Evolutionary conservation across 805 yeast genomes (phyloP), one percentile per base, ranked within the genome.

Genomic region (Nakazawaea wyomingensis): DNA sequence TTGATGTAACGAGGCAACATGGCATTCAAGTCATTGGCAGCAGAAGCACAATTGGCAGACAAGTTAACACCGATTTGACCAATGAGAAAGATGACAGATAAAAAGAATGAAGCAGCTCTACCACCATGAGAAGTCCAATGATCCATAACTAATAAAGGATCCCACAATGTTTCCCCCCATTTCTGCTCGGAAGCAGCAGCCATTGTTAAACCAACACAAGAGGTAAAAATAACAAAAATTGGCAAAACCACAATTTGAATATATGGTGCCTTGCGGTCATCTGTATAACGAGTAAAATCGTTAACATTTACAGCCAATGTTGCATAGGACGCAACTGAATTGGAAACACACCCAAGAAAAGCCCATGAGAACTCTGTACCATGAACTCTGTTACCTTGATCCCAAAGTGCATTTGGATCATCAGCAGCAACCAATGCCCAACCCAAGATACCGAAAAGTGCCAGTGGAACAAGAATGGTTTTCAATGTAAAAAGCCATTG

Each of bases 71-170:
- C 72, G 44, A 68, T 57, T 52, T 66, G 71, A 18, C 54, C 54
- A 41, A 52, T 37, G 42, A 50, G 47, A 60, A 87, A 83, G 0
- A 82, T 84, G 36, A 76, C 66, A 2, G 88, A 68, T 50, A 85
- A 78, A 45, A 87, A 69, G 58, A 86, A 86, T 5, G 82, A 91
- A 51, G 95, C 95, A 16, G 82, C 89, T 49, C 95, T 70, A 48
- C 81, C 76, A 24, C 90, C 84, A n/a, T 58, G 41, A n/a, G 62
- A 49, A 51, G 47, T 44, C 47, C 47, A 44, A 8, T 44, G 28
- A 19, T 44, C 39, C 34, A 44, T 37, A 8, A 44, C 43, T 24
- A 37, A 29, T 34, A 44, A 44, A 22, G 47, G 47, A 30, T 45
- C 48, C 45, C 43, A 45, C 13, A 41, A 27, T 13, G n/a, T 24